A percentile compares a stretch with the other conserved stretches of the same genome.
phyloP scores from a whole-genome alignment of 441 rosid genomes.

The Codiaeum variegatum region DNA sequence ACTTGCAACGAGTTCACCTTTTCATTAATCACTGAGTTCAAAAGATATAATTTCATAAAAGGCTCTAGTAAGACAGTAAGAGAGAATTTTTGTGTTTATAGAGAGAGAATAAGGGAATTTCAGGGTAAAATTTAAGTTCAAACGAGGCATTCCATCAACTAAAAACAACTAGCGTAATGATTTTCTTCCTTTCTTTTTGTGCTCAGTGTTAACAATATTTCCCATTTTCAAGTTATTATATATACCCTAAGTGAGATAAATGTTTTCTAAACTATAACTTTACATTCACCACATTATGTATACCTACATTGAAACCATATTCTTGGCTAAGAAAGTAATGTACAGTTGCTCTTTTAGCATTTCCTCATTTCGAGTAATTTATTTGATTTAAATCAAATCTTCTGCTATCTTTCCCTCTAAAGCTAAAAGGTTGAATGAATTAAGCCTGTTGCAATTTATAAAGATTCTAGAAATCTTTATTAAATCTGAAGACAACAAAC shows the following conservation, averaged over 20 bases:
- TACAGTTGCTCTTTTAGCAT: neutral
- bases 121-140: neutral
- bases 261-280: neutral
- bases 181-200: neutral
- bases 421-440: neutral
- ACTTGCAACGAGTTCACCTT: neutral
- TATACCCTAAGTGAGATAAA: neutral
- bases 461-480: neutral
- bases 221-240: neutral
- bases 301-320: neutral
- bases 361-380: neutral
- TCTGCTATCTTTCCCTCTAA: neutral
- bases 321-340: neutral
- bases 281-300: neutral
- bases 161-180: neutral
- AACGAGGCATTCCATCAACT: neutral
- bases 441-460: neutral
- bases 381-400: neutral
- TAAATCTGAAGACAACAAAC: neutral
- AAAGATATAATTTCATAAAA: neutral
- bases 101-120: neutral
- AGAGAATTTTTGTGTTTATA: neutral
- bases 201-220: neutral
- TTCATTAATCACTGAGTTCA: neutral
- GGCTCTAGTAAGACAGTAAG: neutral